phyloP scores from a whole-genome alignment of 2,329 filamentous ascomycete species.

The Penicillium sp. region DNA sequence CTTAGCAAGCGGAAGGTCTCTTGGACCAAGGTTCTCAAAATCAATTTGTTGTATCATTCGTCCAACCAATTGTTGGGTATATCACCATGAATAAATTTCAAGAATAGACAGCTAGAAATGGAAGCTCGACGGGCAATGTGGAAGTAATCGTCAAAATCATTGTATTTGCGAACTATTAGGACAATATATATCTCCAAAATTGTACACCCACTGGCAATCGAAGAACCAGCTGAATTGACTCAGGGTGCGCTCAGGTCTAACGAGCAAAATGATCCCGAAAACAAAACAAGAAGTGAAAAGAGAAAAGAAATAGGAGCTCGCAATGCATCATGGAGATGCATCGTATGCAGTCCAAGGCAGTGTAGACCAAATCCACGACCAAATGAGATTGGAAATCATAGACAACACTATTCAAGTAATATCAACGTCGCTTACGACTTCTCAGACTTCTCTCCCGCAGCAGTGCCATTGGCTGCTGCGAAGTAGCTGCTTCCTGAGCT shows the following conservation, averaged over 20 bases:
- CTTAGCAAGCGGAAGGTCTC: background rate
- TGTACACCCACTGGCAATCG: background rate
- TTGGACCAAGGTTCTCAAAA: background rate
- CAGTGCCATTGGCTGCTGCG: constrained; percentile 28
- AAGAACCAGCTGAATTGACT: background rate
- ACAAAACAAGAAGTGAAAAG: background rate
- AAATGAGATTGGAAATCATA: background rate
- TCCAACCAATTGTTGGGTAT: background rate
- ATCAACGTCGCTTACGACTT: background rate
- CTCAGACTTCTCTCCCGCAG: constrained; percentile 9
- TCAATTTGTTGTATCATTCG: background rate
- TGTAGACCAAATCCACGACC: background rate
- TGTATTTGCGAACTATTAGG: constrained; percentile 2
- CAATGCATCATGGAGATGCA: background rate
- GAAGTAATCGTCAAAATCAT: background rate
- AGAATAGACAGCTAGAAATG: background rate
- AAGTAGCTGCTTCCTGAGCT: constrained; percentile 29
- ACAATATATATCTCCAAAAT: constrained; percentile 2
- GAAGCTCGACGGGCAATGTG: background rate
- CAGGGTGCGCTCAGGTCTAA: background rate
- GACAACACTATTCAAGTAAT: background rate
- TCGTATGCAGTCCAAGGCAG: background rate
- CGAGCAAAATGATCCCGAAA: background rate
- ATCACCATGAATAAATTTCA: background rate
- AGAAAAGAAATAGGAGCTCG: background rate